These are phyloP conservation scores for Fonsecaea erecta DNA, from an alignment of 2,329 filamentous ascomycete species.

Conservation along the genomic window DNA sequence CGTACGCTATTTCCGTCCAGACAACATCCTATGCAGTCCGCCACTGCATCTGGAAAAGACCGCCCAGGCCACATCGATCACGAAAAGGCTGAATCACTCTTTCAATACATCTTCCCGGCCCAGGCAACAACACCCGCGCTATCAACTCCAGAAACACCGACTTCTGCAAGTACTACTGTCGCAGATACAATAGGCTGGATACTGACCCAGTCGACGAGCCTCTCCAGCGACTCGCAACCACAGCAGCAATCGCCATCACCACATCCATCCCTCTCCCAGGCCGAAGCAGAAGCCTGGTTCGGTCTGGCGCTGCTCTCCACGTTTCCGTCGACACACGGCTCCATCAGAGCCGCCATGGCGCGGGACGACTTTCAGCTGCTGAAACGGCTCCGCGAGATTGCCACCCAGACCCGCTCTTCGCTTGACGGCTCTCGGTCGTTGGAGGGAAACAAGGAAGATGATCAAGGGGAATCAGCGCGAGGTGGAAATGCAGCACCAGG, in stretches of 20 bases:
- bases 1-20: constrained; percentile 16
- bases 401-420: background rate
- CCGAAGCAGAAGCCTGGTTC: constrained; percentile 33
- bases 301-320: constrained; percentile 27
- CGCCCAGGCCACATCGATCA: background rate
- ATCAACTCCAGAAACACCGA: background rate
- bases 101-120: background rate
- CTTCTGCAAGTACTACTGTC: background rate
- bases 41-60: background rate
- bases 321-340: constrained; percentile 7
- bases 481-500: background rate
- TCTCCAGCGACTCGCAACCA: background rate
- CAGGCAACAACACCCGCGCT: background rate
- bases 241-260: background rate
- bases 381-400: constrained; percentile 9
- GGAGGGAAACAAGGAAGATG: background rate
- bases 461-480: background rate
- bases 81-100: background rate
- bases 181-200: constrained; percentile 24
- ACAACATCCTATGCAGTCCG: background rate
- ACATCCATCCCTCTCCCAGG: constrained; percentile 5
- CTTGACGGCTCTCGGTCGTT: background rate
- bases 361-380: constrained; percentile 13
- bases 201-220: constrained; percentile 13
- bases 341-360: constrained; percentile 16